Conservation (phyloP, 108 stramenopile species). For the Discostella pseudostelligera region DNA sequence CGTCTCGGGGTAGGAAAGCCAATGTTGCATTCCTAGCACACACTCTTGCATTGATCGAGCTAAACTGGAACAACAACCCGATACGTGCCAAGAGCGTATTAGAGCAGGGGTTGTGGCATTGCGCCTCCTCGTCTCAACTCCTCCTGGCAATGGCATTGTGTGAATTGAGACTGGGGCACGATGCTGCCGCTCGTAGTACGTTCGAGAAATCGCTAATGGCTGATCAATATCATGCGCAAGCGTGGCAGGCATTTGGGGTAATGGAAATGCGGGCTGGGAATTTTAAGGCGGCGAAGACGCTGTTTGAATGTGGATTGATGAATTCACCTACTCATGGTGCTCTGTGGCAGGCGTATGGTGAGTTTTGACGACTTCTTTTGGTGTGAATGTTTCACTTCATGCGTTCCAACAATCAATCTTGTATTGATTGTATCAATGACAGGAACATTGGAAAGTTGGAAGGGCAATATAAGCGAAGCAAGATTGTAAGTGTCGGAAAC, state of each 20-base stretch:
- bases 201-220: constrained; percentile 63
- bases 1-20: constrained; percentile 25
- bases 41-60: constrained; percentile 82
- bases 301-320: constrained; percentile 80
- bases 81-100: constrained; percentile 58
- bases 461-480: constrained; percentile 59
- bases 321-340: constrained; percentile 69
- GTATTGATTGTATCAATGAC: not conserved
- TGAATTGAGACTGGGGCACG: constrained; percentile 75
- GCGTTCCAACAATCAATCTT: not conserved
- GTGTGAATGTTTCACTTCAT: not conserved
- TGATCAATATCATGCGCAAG: constrained; percentile 75
- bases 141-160: constrained; percentile 76
- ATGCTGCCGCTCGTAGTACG: constrained; percentile 57
- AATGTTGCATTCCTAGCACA: constrained; percentile 76
- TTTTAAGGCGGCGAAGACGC: constrained; percentile 55
- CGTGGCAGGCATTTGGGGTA: constrained; percentile 91
- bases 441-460: constrained; percentile 60
- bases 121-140: constrained; percentile 70
- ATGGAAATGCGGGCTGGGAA: constrained; percentile 85
- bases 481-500: constrained; percentile 32
- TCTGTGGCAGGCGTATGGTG: constrained; percentile 80
- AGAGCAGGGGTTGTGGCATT: constrained; percentile 59
- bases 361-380: constrained; percentile 14
- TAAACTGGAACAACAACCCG: constrained; percentile 63